phyloP scores from a whole-genome alignment of 2,329 filamentous ascomycete genomes.

The Thelonectria rubi region DNA sequence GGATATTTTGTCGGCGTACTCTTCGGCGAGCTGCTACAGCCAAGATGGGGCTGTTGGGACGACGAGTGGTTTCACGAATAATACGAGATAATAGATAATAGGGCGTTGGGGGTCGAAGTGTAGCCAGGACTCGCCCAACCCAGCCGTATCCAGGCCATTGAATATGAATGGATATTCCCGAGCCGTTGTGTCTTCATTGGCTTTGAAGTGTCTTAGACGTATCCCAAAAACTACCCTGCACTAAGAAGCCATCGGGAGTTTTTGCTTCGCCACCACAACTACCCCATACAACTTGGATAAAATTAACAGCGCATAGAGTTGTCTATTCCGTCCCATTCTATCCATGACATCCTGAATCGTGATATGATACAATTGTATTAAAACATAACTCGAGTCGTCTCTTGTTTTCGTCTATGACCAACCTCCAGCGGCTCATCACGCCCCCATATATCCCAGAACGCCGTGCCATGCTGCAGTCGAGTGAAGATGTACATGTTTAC shows the following conservation, averaged over 20 bases:
- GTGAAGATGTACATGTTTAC: conserved; percentile 61
- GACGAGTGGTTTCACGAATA: background rate
- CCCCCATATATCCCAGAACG: conserved; percentile 51
- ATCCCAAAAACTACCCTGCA: background rate
- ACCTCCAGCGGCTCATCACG: conserved; percentile 43
- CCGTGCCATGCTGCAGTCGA: conserved; percentile 63
- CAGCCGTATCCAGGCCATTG: too few relatives aligned
- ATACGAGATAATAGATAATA: background rate
- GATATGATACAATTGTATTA: conserved; percentile 44
- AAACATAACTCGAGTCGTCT: conserved; percentile 42
- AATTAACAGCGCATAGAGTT: too few relatives aligned
- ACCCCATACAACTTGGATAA: too few relatives aligned
- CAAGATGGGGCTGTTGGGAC: background rate
- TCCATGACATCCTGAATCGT: too few relatives aligned
- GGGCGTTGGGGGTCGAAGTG: background rate
- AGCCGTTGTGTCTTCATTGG: too few relatives aligned
- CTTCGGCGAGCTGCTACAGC: background rate
- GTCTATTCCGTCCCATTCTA: background rate
- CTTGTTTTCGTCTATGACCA: conserved; percentile 45
- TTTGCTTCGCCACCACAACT: too few relatives aligned
- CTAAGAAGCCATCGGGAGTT: background rate
- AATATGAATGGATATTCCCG: too few relatives aligned
- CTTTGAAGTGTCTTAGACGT: too few relatives aligned
- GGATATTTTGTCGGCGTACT: background rate
- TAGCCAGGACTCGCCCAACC: too few relatives aligned